phyloP scores from a whole-genome alignment of 129 eudicot species.

The Logfia minima region DNA sequence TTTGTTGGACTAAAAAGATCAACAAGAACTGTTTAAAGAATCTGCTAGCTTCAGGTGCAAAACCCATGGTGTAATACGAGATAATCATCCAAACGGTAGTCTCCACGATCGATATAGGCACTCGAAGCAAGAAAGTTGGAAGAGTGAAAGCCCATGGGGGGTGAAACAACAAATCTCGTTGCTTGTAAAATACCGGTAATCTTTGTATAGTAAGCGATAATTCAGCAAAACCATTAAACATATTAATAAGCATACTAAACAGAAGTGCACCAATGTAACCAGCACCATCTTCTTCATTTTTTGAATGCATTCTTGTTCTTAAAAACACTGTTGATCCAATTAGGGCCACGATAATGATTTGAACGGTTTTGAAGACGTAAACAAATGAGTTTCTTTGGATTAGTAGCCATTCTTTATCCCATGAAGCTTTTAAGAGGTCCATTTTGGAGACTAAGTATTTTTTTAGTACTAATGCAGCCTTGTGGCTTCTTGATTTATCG shows the following conservation, averaged over 20 bases:
- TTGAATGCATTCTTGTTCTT: slow-evolving; percentile 40
- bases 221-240: slow-evolving; percentile 76
- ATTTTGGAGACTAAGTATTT: slow-evolving; percentile 53
- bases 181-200: slow-evolving; percentile 78
- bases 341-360: slow-evolving; percentile 51
- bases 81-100: slow-evolving; percentile 51
- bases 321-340: slow-evolving; percentile 56
- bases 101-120: slow-evolving; percentile 60
- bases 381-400: slow-evolving; percentile 60
- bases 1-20: slow-evolving; percentile 63
- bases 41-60: slow-evolving; percentile 65
- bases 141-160: slow-evolving; percentile 73
- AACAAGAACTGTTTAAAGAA: slow-evolving; percentile 76
- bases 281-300: slow-evolving; percentile 54
- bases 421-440: slow-evolving; percentile 65
- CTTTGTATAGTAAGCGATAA: slow-evolving; percentile 50
- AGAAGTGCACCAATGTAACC: slow-evolving; percentile 56
- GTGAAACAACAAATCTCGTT: slow-evolving; percentile 68
- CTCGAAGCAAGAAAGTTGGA: slow-evolving; percentile 53
- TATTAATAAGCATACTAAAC: slow-evolving; percentile 50
- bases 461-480: slow-evolving; percentile 62
- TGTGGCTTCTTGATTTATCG: slow-evolving; percentile 53
- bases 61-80: slow-evolving; percentile 50
- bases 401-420: slow-evolving; percentile 70
- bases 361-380: slow-evolving; percentile 64